Base-by-base conservation (phyloP, 805 yeast species). In the Candida nonsorbophila region DNA sequence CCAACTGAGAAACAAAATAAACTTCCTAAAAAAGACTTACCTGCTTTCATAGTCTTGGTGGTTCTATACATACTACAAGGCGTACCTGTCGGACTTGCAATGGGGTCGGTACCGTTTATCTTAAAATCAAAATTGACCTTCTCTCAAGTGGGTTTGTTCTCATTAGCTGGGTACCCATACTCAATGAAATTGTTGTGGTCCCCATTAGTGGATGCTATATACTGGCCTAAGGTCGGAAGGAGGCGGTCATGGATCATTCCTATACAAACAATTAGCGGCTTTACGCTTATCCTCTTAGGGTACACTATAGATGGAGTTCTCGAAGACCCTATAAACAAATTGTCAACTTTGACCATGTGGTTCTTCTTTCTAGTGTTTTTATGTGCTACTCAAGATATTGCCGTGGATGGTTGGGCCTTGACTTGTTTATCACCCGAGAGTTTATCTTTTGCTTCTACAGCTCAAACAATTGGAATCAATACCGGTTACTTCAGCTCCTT, bases 361-460 rank as follows among this genome's bases (percentile, higher is more conserved):
- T 92, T 92, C 56, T 84, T 88, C 45, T 40, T 76, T 14, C 62
- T 92, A 35, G 92, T 92, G 18, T 74, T 90, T 34, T 67, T 88
- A 36, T 88, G 97, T 60, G 97, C 97, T 1, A 90, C 98, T 0
- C 98, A 92, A 55, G 98, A 92, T 52, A 92, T 92, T 32, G 97
- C 98, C 0, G 98, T 92, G 14, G 98, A 92, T 59, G 97, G 98
- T 7, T 92, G 98, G 98, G 97, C 97, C 0, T 62, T 92, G 47
- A 92, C 96, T 1, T 77, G 90, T 22, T 64, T 92, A 29, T 77
- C 88, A 11, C 77, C 78, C 15, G 74, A 74, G 16, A 81, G 94
- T 9, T 65, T 92, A 37, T 79, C 94, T 11, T 92, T 77, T 61
- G 97, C 98, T 0, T 84, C 95, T 4, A 92, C 98, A 0, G 98